Percentiles rank a stretch among this genome's conserved stretches.
phyloP scores from a whole-genome alignment of 768 basidiomycete species.

The Butyriboletus loyo region DNA sequence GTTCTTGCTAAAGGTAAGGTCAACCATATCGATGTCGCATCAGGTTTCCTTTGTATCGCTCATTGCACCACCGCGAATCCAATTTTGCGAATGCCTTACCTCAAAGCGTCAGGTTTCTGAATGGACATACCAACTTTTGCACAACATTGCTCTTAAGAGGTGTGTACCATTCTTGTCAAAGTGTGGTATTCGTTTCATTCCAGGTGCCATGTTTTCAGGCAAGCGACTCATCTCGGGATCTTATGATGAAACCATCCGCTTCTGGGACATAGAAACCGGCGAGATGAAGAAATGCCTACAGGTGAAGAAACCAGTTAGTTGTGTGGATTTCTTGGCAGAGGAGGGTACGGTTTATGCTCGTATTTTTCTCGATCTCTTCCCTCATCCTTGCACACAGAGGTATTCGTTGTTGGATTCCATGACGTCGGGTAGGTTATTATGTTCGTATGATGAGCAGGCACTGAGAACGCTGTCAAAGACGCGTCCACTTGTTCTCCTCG shows the following conservation, averaged over 20 bases:
- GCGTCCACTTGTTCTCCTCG: slow-evolving; percentile 86
- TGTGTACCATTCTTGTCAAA: slow-evolving; percentile 11
- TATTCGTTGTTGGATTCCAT: slow-evolving; percentile 90
- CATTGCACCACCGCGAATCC: slow-evolving; percentile 79
- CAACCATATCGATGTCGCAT: neutral
- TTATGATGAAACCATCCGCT: slow-evolving; percentile 88
- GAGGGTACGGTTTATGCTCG: slow-evolving; percentile 50
- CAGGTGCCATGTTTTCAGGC: slow-evolving; percentile 33
- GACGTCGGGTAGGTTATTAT: slow-evolving; percentile 71
- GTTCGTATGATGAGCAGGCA: neutral
- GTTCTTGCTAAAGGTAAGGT: neutral
- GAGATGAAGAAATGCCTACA: slow-evolving; percentile 71
- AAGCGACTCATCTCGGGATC: slow-evolving; percentile 85
- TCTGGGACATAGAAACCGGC: slow-evolving; percentile 79
- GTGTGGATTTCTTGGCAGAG: slow-evolving; percentile 81
- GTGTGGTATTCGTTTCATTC: neutral
- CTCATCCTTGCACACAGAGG: slow-evolving; percentile 46
- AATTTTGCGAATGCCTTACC: slow-evolving; percentile 78
- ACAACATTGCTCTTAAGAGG: slow-evolving; percentile 72
- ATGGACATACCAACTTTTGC: slow-evolving; percentile 84
- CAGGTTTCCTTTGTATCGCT: slow-evolving; percentile 71
- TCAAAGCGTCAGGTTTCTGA: slow-evolving; percentile 73
- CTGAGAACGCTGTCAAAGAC: slow-evolving; percentile 39
- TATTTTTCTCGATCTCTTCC: neutral
- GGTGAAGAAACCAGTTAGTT: slow-evolving; percentile 89